Evolutionary conservation across 23 red algal genomes (phyloP).

Genomic region (Gracilaria domingensis): DNA sequence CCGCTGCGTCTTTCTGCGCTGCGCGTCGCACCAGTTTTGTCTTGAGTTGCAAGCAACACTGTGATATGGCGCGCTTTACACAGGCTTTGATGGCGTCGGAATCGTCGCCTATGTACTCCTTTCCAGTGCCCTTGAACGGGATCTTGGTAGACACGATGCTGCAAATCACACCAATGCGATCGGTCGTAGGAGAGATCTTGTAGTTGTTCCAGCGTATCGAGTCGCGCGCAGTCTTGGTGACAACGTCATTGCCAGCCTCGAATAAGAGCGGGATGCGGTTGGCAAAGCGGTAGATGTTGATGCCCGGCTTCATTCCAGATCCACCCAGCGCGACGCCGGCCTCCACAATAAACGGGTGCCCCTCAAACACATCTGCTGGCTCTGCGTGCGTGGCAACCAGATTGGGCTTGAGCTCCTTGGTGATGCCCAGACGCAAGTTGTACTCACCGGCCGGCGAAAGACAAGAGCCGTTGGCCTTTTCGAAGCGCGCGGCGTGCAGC

Average conservation of each 20-base stretch:
- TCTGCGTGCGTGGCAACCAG: slow-evolving; percentile 91
- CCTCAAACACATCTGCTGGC: slow-evolving; percentile 88
- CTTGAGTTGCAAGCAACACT: slow-evolving; percentile 89
- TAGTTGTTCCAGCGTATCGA: slow-evolving; percentile 86
- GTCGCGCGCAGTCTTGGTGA: slow-evolving; percentile 81
- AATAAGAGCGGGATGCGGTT: slow-evolving; percentile 96
- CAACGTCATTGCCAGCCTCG: slow-evolving; percentile 94
- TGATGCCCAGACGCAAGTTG: slow-evolving; percentile 91
- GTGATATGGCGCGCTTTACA: slow-evolving; percentile 85
- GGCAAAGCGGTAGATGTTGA: slow-evolving; percentile 89
- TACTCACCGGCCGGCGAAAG: slow-evolving; percentile 93
- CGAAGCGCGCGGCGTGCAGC: slow-evolving; percentile 80
- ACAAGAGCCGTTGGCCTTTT: slow-evolving; percentile 71
- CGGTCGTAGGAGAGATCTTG: slow-evolving; percentile 87
- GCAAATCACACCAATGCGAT: slow-evolving; percentile 88
- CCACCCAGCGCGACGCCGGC: slow-evolving; percentile 85
- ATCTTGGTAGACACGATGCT: slow-evolving; percentile 89
- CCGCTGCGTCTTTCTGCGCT: slow-evolving; percentile 63
- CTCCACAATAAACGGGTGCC: slow-evolving; percentile 95
- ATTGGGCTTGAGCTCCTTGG: slow-evolving; percentile 85
- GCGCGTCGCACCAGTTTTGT: slow-evolving; percentile 77
- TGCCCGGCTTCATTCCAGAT: slow-evolving; percentile 77
- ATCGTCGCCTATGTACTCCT: slow-evolving; percentile 98
- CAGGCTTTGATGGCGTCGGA: slow-evolving; percentile 75
- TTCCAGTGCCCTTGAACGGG: slow-evolving; percentile 96